These are phyloP conservation scores for Colletotrichum somersetense DNA, from an alignment of 2,329 filamentous ascomycete species.

Conservation along the genomic window DNA sequence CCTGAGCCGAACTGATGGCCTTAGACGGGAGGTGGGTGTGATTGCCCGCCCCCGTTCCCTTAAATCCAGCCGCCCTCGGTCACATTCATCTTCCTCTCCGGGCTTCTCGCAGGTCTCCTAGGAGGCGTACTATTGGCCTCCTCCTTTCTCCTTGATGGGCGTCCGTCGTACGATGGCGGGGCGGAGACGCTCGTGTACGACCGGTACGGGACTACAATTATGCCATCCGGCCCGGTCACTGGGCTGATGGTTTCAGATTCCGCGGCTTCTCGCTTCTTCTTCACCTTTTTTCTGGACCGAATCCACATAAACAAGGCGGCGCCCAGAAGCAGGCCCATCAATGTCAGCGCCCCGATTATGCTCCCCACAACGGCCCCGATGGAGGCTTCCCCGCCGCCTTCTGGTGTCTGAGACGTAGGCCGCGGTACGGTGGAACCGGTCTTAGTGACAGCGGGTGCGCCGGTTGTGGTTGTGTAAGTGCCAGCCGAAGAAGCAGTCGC, in stretches of 20 bases:
- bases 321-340: conserved; percentile 15
- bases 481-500: too few relatives aligned
- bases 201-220: conserved; percentile 3
- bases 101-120: neutral
- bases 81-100: neutral
- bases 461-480: neutral
- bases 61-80: conserved; percentile 16
- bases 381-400: neutral
- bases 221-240: neutral
- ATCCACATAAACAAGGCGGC: conserved; percentile 1
- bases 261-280: neutral
- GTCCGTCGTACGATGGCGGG: neutral
- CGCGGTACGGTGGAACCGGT: neutral
- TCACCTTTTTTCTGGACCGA: conserved; percentile 3
- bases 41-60: neutral
- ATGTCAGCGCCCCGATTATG: conserved; percentile 23
- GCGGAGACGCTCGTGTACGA: too few relatives aligned
- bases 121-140: neutral
- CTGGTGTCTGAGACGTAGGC: neutral
- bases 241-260: neutral
- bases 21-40: fast-evolving
- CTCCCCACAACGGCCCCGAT: neutral
- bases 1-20: neutral
- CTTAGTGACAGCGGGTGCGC: neutral
- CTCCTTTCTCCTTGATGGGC: neutral